Base-by-base conservation (phyloP, 306 rosid species). In the Cucurbita pepo region DNA sequence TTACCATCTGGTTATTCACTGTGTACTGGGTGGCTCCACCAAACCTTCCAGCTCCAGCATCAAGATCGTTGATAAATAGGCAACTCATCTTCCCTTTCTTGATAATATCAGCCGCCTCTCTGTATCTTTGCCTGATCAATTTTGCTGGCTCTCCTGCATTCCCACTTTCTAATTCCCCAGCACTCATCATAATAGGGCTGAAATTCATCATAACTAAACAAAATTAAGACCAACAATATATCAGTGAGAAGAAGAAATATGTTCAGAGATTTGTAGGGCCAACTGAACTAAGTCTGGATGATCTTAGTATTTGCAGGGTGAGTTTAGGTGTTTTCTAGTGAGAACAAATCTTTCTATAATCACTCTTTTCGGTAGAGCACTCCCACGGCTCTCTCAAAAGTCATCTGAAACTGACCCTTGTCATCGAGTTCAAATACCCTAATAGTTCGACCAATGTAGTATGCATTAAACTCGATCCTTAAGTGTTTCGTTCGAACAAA, bases 101-200 rank as follows among this genome's bases (percentile, higher is more conserved):
- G 77, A 85, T 85, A 38, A 82, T 80, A 82, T 92, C 92, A 1
- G 97, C 88, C 0, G 97, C 97, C 77, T 92, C 96, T 0, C 96
- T 88, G 69, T 92, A 92, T 76, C 97, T 79, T 57, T 92, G 97
- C 85, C 97, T 81, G 50, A 92, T 86, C 80, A 92, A 65, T 61
- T 92, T 92, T 16, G 97, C 95, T 0, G 95, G 97, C 87, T 92
- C 97, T 58, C 97, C 97, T 0, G 97, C 97, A 79, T 85, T 92
- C 75, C 97, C 97, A 73, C 97, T 92, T 82, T 92, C 97, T 75
- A 92, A 37, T 79, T 92, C 96, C 80, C 97, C 97, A 34, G 95
- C 97, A 81, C 97, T 89, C 96, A 92, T 89, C 95, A 86, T 72
- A 19, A 89, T 89, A 19, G 97, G 97, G 84, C 96, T 89, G 81